A percentile compares a stretch with the other conserved stretches of the same genome.
Evolutionary conservation across 1,284 basidiomycete species (phyloP).

Genomic region (Anthracocystis setariae): DNA sequence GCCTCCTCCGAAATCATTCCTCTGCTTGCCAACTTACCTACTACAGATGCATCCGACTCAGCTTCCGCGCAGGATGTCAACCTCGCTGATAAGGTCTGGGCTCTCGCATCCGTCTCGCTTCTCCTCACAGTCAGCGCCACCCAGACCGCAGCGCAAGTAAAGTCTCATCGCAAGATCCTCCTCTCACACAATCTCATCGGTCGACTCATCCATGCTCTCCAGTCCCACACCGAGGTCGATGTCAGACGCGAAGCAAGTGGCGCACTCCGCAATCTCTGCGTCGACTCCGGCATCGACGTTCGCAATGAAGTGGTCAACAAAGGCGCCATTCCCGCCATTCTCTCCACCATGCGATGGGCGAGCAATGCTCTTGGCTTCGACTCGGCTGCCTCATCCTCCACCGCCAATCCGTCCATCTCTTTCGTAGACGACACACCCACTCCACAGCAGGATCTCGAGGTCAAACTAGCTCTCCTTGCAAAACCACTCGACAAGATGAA

Average conservation of each 20-base stretch:
- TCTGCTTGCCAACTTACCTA: constrained; percentile 53
- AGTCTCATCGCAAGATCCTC: constrained; percentile 46
- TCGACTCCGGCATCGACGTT: constrained; percentile 55
- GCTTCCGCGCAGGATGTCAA: constrained; percentile 22
- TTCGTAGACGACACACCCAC: constrained; percentile 35
- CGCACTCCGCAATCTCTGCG: constrained; percentile 64
- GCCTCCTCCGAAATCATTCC: constrained; percentile 50
- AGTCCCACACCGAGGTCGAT: constrained; percentile 52
- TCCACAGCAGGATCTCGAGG: constrained; percentile 41
- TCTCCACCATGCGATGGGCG: constrained; percentile 53
- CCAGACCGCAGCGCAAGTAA: constrained; percentile 44
- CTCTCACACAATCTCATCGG: constrained; percentile 51
- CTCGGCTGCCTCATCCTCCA: constrained; percentile 1
- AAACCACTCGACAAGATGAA: constrained; percentile 66
- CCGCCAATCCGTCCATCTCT: constrained; percentile 15
- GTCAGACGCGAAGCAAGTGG: constrained; percentile 63
- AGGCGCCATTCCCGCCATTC: constrained; percentile 44
- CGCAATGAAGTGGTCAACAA: constrained; percentile 55
- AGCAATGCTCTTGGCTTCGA: constrained; percentile 48
- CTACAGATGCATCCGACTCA: constrained; percentile 11
- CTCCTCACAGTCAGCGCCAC: constrained; percentile 47
- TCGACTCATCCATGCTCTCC: constrained; percentile 56
- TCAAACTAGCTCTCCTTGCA: constrained; percentile 32
- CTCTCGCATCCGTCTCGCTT: constrained; percentile 59
- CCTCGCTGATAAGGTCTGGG: constrained; percentile 61